Evolutionary conservation across 1,139 yeast genomes (phyloP), one percentile per base, ranked within the genome.

Genomic region (Candida sp.): DNA sequence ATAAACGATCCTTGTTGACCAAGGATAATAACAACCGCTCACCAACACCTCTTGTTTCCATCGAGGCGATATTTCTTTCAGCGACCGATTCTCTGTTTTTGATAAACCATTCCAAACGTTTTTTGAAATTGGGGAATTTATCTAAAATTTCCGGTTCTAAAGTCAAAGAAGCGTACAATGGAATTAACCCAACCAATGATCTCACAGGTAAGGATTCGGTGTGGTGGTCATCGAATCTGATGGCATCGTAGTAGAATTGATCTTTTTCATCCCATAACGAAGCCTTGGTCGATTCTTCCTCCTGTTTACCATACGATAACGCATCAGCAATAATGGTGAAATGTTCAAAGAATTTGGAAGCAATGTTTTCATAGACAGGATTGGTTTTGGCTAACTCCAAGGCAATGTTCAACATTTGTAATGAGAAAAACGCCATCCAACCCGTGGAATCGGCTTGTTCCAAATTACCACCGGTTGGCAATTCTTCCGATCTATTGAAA

Each of bases 381-480:
- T 90, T 83, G 41, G 86, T 81, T 61, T 87, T 89, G 30, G 97
- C 73, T 56, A 91, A 77, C 64, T 91, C 98, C 53, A 91, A 76
- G 0, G 98, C 95, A 60, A 91, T 91, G 61, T 90, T 91, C 64
- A 91, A 77, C 97, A 91, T 90, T 61, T 88, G 95, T 54, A 91
- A 72, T 34, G 88, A 82, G 67, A 84, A 91, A 69, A 93, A 91
- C 0, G 97, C 98, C 96, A 91, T 88, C 98, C 98, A 91, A 36
- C 97, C 97, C 5, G 98, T 91, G 25, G 96, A 88, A 63, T 91
- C 98, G 1, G 98, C 97, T 66, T 91, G 98, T 63, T 90, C 96
- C 53, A 91, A 74, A 39, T 77, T 80, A 42, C 97, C 97, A 34
- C 97, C 97, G 1, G 96, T 88, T 30, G 98, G 98, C 56, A 88